phyloP scores from a whole-genome alignment of 2,329 filamentous ascomycete genomes.

The Ceratocystis cacaofunesta region DNA sequence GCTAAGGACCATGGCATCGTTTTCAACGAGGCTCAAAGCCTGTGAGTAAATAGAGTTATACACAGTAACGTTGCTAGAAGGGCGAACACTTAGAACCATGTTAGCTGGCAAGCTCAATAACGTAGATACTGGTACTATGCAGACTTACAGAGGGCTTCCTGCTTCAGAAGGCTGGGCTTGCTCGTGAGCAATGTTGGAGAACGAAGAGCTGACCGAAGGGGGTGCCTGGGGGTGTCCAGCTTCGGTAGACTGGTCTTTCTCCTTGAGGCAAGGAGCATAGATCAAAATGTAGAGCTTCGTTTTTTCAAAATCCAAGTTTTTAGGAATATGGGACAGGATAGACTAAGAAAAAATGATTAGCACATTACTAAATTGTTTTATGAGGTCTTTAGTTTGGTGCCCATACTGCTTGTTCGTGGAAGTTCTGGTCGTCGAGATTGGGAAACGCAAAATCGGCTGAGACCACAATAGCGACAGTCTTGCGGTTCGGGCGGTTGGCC shows the following conservation, averaged over 20 bases:
- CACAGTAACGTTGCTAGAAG: constrained; percentile 38
- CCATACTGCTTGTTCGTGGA: constrained; percentile 70
- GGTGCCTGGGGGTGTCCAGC: constrained; percentile 40
- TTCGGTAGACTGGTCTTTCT: constrained; percentile 38
- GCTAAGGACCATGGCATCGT: constrained; percentile 73
- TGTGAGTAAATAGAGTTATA: constrained; percentile 73
- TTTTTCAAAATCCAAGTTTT: constrained; percentile 55
- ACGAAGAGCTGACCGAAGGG: constrained; percentile 61
- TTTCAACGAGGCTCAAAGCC: constrained; percentile 64
- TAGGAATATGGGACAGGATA: constrained; percentile 76
- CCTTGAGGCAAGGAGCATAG: constrained; percentile 68
- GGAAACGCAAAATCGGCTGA: constrained; percentile 57
- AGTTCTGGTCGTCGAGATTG: constrained; percentile 41
- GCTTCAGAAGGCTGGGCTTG: constrained; percentile 53
- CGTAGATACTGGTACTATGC: not conserved
- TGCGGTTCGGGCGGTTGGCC: constrained; percentile 29
- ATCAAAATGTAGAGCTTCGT: constrained; percentile 78
- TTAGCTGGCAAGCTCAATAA: constrained; percentile 4
- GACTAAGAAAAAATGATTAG: constrained; percentile 36
- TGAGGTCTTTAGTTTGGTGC: constrained; percentile 17
- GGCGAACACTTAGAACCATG: constrained; percentile 28
- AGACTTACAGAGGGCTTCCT: constrained; percentile 41
- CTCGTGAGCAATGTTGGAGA: constrained; percentile 67
- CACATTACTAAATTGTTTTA: not conserved
- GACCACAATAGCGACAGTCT: constrained; percentile 75